Evolutionary conservation across 164 flowering plant genomes (phyloP).

Genomic region (Vitis vinifera): ASM3070453v1 NC_081816.1:6695001-6695500

Average conservation of each 20-base stretch:
- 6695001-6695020: constrained; percentile 37
- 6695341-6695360: neutral
- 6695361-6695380: neutral
- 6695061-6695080: constrained; percentile 12
- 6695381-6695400: neutral
- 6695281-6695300: constrained; percentile 19
- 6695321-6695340: neutral
- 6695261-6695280: constrained; percentile 4
- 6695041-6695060: constrained; percentile 8
- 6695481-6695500: no score
- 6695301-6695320: constrained; percentile 4
- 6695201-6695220: constrained; percentile 26
- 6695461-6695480: neutral
- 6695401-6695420: no score
- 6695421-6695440: constrained; percentile 6
- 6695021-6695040: constrained; percentile 30
- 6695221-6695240: constrained; percentile 13
- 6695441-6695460: constrained; percentile 14
- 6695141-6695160: neutral
- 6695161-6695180: neutral
- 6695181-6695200: constrained; percentile 21
- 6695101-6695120: neutral
- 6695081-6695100: constrained; percentile 5
- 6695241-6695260: neutral
- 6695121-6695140: neutral